These are phyloP conservation scores for Microthlaspi erraticum DNA, from an alignment of 345 rosid species.

Conservation along the genomic window DNA sequence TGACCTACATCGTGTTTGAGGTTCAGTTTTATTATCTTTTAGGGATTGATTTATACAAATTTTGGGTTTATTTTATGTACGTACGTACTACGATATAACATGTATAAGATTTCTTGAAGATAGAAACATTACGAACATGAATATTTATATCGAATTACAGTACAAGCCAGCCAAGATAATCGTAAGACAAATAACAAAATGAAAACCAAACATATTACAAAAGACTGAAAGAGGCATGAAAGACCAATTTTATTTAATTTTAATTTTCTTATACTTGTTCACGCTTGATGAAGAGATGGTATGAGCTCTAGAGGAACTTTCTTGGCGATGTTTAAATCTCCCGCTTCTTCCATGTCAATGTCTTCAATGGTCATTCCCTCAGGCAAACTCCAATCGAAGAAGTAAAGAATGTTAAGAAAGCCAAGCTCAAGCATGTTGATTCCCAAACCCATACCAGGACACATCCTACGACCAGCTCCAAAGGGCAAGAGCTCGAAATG, in stretches of 20 bases:
- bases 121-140: background rate
- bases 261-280: too few species aligned
- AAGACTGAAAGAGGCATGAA: too few species aligned
- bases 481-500: constrained; percentile 54
- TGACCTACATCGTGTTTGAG: too few species aligned
- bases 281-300: background rate
- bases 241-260: too few species aligned
- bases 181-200: background rate
- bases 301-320: constrained; percentile 29
- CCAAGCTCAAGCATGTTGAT: constrained; percentile 28
- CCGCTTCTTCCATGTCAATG: constrained; percentile 29
- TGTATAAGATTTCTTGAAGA: background rate
- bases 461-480: constrained; percentile 46
- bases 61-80: too few species aligned
- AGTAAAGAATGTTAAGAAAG: constrained; percentile 35
- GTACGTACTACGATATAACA: too few species aligned
- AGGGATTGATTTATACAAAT: too few species aligned
- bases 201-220: background rate
- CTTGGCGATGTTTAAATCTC: constrained; percentile 16
- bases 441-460: constrained; percentile 32
- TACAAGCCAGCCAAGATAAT: background rate
- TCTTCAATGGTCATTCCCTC: constrained; percentile 26
- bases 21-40: too few species aligned
- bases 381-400: constrained; percentile 22
- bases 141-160: background rate